A percentile compares a stretch with the other conserved stretches of the same genome.
These are phyloP conservation scores for Physocladia obscura DNA, from an alignment of 192 early-diverging fungal species.

Conservation along the genomic window DNA sequence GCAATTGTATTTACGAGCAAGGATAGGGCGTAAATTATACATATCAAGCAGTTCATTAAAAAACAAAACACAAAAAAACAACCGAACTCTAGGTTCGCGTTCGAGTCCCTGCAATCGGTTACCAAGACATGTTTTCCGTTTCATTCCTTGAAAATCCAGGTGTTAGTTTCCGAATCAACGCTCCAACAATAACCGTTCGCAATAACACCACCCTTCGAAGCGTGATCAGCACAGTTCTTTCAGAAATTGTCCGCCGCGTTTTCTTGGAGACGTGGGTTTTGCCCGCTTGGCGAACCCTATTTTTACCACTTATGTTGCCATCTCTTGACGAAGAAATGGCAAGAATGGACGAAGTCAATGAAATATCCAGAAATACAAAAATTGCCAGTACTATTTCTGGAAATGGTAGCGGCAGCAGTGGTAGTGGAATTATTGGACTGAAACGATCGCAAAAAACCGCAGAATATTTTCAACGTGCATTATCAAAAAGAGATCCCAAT, in stretches of 20 bases:
- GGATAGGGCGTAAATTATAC: neutral
- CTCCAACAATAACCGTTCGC: conserved; percentile 42
- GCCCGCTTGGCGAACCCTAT: conserved; percentile 53
- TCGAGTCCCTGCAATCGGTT: conserved; percentile 45
- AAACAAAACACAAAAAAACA: neutral
- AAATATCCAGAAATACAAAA: conserved; percentile 6
- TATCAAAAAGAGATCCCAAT: neutral
- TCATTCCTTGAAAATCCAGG: conserved; percentile 59
- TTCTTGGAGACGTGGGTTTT: conserved; percentile 62
- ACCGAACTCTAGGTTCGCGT: conserved; percentile 30
- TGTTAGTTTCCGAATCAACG: conserved; percentile 49
- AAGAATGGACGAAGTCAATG: conserved; percentile 31
- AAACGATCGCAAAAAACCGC: neutral
- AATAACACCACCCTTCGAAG: conserved; percentile 49
- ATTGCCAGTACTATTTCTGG: neutral
- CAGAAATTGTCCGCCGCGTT: conserved; percentile 42
- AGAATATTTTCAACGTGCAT: neutral
- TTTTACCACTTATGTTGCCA: conserved; percentile 56
- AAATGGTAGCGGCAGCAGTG: too few species aligned
- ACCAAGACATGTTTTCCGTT: conserved; percentile 49
- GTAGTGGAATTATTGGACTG: neutral
- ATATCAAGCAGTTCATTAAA: neutral
- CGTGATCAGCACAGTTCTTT: conserved; percentile 50
- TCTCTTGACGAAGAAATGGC: conserved; percentile 32
- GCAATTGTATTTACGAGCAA: neutral